These are phyloP conservation scores for Pseudogymnoascus sp. DNA, from an alignment of 2,329 filamentous ascomycete genomes.

Conservation along the genomic window DNA sequence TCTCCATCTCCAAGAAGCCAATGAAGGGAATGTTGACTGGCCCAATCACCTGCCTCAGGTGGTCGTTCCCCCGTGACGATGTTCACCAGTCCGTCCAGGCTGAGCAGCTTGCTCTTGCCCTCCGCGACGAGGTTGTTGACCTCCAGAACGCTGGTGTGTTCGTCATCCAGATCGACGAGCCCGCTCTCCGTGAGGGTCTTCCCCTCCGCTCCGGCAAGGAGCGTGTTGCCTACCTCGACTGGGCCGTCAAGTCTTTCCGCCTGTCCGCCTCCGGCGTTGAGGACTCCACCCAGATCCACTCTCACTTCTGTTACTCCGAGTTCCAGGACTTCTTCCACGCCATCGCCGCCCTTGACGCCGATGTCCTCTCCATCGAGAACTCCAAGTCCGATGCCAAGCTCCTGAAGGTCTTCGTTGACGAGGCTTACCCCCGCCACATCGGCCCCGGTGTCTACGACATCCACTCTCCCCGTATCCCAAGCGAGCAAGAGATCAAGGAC, in stretches of 20 bases:
- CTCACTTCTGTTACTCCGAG: constrained; percentile 99
- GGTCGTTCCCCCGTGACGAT: constrained; percentile 99
- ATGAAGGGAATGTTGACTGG: constrained; percentile 99
- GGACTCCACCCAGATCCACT: constrained; percentile 98
- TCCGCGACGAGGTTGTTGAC: constrained; percentile 96
- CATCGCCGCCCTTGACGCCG: constrained; percentile 93
- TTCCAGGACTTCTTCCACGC: constrained; percentile 99
- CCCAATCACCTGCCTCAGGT: constrained; percentile 95
- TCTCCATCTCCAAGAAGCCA: constrained; percentile 91
- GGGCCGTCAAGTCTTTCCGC: constrained; percentile 97
- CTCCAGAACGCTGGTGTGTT: constrained; percentile 93
- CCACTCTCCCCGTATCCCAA: constrained; percentile 95
- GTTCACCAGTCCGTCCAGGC: constrained; percentile 98
- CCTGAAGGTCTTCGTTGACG: constrained; percentile 95
- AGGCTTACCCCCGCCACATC: constrained; percentile 95
- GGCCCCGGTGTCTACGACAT: constrained; percentile 99
- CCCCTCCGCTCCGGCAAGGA: constrained; percentile 89
- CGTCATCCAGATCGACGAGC: constrained; percentile 99
- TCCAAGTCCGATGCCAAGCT: constrained; percentile 99
- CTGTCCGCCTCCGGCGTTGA: constrained; percentile 87
- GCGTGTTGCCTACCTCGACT: constrained; percentile 92
- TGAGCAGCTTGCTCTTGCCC: constrained; percentile 94
- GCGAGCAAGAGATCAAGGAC: constrained; percentile 96
- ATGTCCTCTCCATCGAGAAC: constrained; percentile 99
- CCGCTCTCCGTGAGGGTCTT: constrained; percentile 97